Evolutionary conservation across 805 yeast genomes (phyloP).

Genomic region (Teunomyces pallodes): DNA sequence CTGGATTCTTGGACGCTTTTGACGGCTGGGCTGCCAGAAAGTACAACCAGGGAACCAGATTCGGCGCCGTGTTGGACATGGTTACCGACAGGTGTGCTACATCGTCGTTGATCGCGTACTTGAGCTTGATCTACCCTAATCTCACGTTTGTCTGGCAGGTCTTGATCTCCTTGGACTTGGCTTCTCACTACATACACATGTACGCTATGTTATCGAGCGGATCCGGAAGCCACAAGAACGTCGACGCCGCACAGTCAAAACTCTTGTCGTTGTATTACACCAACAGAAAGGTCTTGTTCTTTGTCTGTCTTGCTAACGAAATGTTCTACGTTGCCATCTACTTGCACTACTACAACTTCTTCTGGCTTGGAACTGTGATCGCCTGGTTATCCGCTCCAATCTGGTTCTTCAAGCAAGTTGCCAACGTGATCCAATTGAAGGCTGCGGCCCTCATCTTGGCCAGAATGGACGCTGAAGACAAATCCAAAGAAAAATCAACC

Average conservation of each 20-base stretch:
- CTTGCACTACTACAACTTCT: conserved; percentile 62
- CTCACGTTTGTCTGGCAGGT: conserved; percentile 74
- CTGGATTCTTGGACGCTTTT: conserved; percentile 91
- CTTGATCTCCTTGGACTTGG: conserved; percentile 78
- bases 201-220: conserved; percentile 86
- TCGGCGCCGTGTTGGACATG: conserved; percentile 98
- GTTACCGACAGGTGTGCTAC: conserved; percentile 98
- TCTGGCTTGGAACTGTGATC: conserved; percentile 60
- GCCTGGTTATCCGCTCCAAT: conserved; percentile 71
- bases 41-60: conserved; percentile 82
- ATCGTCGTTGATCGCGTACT: conserved; percentile 82
- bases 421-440: conserved; percentile 83
- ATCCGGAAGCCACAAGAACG: conserved; percentile 76
- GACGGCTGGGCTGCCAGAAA: conserved; percentile 95
- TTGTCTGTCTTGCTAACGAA: conserved; percentile 92
- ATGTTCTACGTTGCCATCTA: conserved; percentile 88
- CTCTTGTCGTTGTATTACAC: conserved; percentile 84
- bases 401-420: conserved; percentile 86
- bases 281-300: conserved; percentile 76
- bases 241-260: conserved; percentile 66
- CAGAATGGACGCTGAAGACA: conserved; percentile 63
- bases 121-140: conserved; percentile 75
- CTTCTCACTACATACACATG: conserved; percentile 98
- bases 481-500: conserved; percentile 14
- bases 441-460: conserved; percentile 85